Evolutionary conservation across 306 rosid genomes (phyloP).

Genomic region (Sechiopsis laciniata): DNA sequence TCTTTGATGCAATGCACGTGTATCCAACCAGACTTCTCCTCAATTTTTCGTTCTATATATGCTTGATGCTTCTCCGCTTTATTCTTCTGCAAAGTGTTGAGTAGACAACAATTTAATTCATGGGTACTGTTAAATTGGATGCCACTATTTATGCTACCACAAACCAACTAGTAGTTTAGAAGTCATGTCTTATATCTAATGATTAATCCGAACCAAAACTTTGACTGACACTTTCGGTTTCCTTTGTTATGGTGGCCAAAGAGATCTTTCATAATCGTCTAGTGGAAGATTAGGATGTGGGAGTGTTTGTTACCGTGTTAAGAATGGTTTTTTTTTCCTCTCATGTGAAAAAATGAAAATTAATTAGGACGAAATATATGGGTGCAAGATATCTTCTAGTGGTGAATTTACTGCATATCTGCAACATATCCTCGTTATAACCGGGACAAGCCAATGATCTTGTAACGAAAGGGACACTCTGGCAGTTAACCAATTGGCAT

Average conservation of each 20-base stretch:
- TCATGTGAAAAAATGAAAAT: background rate
- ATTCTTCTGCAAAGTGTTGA: background rate
- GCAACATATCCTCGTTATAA: background rate
- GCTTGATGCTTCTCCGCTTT: conserved; percentile 3
- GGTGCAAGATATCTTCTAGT: background rate
- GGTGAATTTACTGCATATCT: background rate
- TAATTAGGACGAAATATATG: background rate
- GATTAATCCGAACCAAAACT: background rate
- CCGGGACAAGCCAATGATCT: background rate
- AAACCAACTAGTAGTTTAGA: background rate
- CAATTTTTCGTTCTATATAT: background rate
- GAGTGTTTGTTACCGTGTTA: conserved; percentile 9
- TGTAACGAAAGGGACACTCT: background rate
- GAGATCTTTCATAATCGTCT: background rate
- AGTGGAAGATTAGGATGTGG: background rate
- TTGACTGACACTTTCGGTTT: background rate
- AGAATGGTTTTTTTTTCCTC: background rate
- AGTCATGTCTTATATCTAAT: background rate
- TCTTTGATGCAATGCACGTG: no score
- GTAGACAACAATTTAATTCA: background rate
- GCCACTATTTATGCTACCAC: background rate
- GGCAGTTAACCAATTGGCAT: background rate
- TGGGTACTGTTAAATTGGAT: background rate
- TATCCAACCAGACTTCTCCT: no score
- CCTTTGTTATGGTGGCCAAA: background rate